phyloP scores from a whole-genome alignment of 2,329 filamentous ascomycete genomes.

The Hortaea werneckii region DNA sequence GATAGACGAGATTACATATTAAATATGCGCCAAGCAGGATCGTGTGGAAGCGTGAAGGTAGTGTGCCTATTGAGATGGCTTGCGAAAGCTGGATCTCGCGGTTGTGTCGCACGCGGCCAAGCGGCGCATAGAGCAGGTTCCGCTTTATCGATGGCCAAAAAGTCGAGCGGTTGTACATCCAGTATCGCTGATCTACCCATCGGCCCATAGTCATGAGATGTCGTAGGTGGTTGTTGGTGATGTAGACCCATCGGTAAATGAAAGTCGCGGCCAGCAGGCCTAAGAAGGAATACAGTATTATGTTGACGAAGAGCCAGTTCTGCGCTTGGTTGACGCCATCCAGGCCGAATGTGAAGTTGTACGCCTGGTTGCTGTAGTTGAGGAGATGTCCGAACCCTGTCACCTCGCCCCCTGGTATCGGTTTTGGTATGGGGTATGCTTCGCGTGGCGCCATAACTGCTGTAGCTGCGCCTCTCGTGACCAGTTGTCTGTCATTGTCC shows the following conservation, averaged over 20 bases:
- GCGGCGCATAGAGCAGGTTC: constrained; percentile 58
- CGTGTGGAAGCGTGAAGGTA: constrained; percentile 70
- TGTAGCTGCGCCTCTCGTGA: background rate
- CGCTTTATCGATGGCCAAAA: constrained; percentile 52
- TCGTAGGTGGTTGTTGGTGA: constrained; percentile 35
- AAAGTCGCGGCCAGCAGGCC: constrained; percentile 29
- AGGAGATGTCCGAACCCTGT: constrained; percentile 6
- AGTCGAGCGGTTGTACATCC: constrained; percentile 33
- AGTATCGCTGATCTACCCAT: constrained; percentile 34
- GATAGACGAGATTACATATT: constrained; percentile 68
- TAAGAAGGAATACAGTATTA: constrained; percentile 29
- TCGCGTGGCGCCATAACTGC: constrained; percentile 3
- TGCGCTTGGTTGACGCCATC: constrained; percentile 37
- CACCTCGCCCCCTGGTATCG: constrained; percentile 3
- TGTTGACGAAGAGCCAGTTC: constrained; percentile 39
- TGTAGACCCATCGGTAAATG: constrained; percentile 31
- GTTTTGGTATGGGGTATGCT: background rate
- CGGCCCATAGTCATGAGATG: constrained; percentile 36
- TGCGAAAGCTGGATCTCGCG: constrained; percentile 58
- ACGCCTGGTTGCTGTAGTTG: constrained; percentile 5
- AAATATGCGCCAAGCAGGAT: constrained; percentile 58
- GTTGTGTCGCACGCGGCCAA: constrained; percentile 68
- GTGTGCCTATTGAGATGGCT: constrained; percentile 61
- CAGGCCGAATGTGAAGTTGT: constrained; percentile 31
- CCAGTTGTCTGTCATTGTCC: background rate